These are phyloP conservation scores for Fusarium succisae DNA, from an alignment of 2,329 filamentous ascomycete genomes.

Conservation along the genomic window DNA sequence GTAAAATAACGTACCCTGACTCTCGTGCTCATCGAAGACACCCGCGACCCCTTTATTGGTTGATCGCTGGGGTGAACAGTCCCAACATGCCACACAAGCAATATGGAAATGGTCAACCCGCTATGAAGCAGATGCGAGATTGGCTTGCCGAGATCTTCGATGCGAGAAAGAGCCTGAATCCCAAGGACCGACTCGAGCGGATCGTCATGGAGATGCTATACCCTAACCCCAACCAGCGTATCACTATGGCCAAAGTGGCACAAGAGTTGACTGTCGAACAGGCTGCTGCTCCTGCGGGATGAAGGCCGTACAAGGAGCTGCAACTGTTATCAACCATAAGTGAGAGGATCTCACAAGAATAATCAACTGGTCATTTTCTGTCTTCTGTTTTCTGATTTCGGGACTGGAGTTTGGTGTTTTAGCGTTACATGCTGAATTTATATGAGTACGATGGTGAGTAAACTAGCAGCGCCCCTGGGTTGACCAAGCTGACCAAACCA, in stretches of 20 bases:
- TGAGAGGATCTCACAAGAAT: constrained; percentile 1
- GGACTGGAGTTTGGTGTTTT: constrained; percentile 20
- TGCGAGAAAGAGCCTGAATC: constrained; percentile 57
- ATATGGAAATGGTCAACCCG: constrained; percentile 51
- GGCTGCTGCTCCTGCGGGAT: constrained; percentile 11
- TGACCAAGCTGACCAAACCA: constrained; percentile 19
- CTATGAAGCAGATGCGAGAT: constrained; percentile 62
- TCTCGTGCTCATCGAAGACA: constrained; percentile 58
- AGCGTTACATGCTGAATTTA: constrained; percentile 9
- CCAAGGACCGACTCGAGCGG: constrained; percentile 59
- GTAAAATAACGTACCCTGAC: constrained; percentile 65
- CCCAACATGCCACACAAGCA: constrained; percentile 45
- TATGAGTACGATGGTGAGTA: constrained; percentile 35
- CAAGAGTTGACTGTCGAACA: constrained; percentile 52
- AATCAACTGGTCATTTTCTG: constrained; percentile 5
- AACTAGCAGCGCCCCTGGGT: not conserved
- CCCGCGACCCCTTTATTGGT: constrained; percentile 64
- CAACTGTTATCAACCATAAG: constrained; percentile 3
- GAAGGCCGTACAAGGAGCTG: constrained; percentile 1
- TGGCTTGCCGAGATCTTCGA: constrained; percentile 65
- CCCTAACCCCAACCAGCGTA: constrained; percentile 60
- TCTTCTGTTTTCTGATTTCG: constrained; percentile 21
- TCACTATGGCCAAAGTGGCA: constrained; percentile 63
- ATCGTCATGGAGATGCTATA: constrained; percentile 64
- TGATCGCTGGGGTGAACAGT: constrained; percentile 65